Evolutionary conservation across 148 eudicot species (phyloP), one percentile per base, ranked within the genome.

Genomic region (Rhododendron ferrugineum): DNA sequence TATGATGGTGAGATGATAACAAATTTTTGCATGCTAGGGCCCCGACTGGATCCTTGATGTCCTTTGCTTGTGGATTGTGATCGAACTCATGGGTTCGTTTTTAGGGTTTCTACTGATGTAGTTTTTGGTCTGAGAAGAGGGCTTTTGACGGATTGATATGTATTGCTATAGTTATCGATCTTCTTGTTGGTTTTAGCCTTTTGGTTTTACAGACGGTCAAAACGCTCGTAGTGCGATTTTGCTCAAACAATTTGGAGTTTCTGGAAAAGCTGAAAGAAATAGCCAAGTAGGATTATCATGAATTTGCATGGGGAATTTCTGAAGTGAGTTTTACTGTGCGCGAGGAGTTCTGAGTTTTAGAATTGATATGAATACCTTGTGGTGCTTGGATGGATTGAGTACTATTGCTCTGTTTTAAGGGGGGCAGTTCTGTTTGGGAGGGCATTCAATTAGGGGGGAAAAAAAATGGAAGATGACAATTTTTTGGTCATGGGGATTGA

Each of bases 391-490:
- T 30, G 8, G 6, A 64, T 66, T 68, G 46, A 83, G 78, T n/a
- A 37, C 49, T 82, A 40, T 82, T 42, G 36, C 56, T 54, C 42
- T 64, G 20, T 60, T 64, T 64, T n/a, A 40, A 37, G 37, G 42
- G 66, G 83, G 64, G 73, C 11, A 36, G n/a, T 77, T 15, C 28
- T 84, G 84, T 72, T 84, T 81, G 78, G 72, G 80, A 44, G 66
- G 75, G 0, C 64, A 75, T 44, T 82, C 34, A n/a, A 60, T 50
- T 60, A 36, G 37, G 74, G 32, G 37, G 74, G 32, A 30, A 13
- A 20, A 18, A 56, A 49, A 50, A 91, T 88, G 88, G 89, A 88
- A 81, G 82, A 84, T 64, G 87, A 85, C 32, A 89, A 91, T 88
- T 89, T 83, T 75, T 84, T 42, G 78, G 83, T 83, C 8, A 49